These are phyloP conservation scores for Botrytis porri DNA, from an alignment of 2,329 filamentous ascomycete genomes.

Conservation along the genomic window DNA sequence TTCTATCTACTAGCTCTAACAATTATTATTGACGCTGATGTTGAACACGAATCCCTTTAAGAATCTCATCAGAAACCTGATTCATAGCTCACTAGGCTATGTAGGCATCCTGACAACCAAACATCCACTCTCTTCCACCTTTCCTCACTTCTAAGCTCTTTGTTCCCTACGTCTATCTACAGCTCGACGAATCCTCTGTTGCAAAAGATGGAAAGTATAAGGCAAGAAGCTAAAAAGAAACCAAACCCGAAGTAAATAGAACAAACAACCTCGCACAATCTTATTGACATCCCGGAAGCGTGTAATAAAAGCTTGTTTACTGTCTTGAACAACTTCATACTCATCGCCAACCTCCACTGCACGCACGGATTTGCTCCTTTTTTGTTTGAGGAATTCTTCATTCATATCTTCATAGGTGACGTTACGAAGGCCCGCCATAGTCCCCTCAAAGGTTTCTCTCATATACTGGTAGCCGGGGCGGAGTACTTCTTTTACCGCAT, in stretches of 20 bases:
- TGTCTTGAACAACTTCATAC: not conserved
- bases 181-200: not conserved
- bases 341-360: not conserved
- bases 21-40: not conserved
- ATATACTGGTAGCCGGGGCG: not conserved
- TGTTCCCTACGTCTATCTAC: no score
- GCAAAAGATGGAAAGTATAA: not conserved
- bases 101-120: not conserved
- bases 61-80: fast-evolving
- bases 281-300: not conserved
- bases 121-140: not conserved
- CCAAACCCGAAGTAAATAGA: not conserved
- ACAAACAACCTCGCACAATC: not conserved
- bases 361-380: not conserved
- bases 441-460: no score
- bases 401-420: not conserved
- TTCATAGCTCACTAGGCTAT: not conserved
- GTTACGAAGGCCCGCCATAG: not conserved
- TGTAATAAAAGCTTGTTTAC: not conserved
- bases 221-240: not conserved
- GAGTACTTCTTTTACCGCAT: not conserved
- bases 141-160: not conserved
- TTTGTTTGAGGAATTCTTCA: not conserved
- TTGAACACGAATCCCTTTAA: not conserved
- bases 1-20: not conserved